These are phyloP conservation scores for Erodium moschatum DNA, from an alignment of 441 rosid genomes.

Conservation along the genomic window DNA sequence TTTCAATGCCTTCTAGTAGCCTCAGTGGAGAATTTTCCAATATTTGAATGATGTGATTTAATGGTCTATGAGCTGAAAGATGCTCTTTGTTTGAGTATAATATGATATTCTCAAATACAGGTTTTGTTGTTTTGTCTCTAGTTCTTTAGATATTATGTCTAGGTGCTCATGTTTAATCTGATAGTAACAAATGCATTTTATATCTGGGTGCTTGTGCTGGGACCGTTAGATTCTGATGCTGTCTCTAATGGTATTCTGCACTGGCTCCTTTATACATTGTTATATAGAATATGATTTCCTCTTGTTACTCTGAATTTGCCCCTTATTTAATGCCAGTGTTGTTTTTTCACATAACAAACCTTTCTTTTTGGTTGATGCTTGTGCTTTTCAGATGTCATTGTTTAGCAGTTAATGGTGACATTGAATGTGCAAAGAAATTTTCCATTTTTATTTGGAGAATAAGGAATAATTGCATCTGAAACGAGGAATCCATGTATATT, in stretches of 20 bases:
- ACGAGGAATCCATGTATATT: conserved; percentile 19
- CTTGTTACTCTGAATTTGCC: conserved; percentile 19
- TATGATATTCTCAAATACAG: conserved; percentile 22
- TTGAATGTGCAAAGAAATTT: conserved; percentile 15
- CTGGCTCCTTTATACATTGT: conserved; percentile 38
- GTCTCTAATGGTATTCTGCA: conserved; percentile 26
- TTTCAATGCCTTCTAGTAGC: conserved; percentile 6
- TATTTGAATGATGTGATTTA: too few relatives aligned
- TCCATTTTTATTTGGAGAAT: conserved; percentile 26
- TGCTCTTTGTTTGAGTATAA: conserved; percentile 33
- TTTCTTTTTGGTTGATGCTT: conserved; percentile 28
- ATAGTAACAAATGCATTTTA: conserved; percentile 15
- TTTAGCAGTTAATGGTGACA: conserved; percentile 16
- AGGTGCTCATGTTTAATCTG: conserved; percentile 6
- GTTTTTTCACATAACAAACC: conserved; percentile 48
- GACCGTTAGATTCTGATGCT: conserved; percentile 56
- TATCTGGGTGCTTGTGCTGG: conserved; percentile 33
- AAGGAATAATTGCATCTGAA: conserved; percentile 39
- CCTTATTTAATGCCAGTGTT: conserved; percentile 31
- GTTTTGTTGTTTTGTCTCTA: conserved; percentile 20
- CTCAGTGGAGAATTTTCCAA: conserved; percentile 34
- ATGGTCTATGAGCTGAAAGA: conserved; percentile 31
- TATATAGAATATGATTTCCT: conserved; percentile 39
- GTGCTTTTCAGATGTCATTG: conserved; percentile 4
- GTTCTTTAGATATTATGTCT: conserved; percentile 8